These are phyloP conservation scores for Phalaenopsis hybrid DNA, from an alignment of 116 monocot genomes.

Conservation along the genomic window DNA sequence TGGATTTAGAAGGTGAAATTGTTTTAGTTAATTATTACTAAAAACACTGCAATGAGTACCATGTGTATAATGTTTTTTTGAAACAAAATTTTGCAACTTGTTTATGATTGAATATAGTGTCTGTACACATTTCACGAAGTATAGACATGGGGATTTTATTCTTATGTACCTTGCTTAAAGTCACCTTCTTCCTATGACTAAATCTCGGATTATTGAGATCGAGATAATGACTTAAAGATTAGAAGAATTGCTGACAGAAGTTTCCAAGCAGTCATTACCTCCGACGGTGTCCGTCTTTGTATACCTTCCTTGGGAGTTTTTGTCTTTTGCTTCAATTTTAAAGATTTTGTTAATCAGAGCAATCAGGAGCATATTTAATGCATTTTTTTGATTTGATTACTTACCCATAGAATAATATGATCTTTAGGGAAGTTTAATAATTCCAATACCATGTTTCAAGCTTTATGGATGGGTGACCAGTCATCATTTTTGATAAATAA, in stretches of 20 bases:
- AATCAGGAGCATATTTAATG: neutral
- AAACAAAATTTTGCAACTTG: neutral
- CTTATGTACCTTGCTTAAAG: neutral
- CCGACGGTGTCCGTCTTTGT: too few relatives aligned
- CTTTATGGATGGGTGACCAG: neutral
- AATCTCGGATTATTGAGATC: too few relatives aligned
- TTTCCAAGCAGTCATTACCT: too few relatives aligned
- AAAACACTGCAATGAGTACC: neutral
- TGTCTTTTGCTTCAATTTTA: neutral
- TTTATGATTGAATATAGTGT: neutral
- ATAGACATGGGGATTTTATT: neutral
- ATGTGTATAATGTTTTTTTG: neutral
- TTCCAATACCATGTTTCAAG: neutral
- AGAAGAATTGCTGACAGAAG: too few relatives aligned
- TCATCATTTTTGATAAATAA: neutral
- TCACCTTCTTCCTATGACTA: neutral
- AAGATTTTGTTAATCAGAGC: neutral
- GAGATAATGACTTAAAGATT: too few relatives aligned
- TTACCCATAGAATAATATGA: neutral
- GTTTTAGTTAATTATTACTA: neutral
- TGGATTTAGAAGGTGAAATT: neutral
- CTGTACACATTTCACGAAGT: neutral
- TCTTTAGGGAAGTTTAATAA: neutral
- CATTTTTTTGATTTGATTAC: neutral
- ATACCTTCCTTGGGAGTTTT: neutral